phyloP scores from a whole-genome alignment of 2,329 filamentous ascomycete species.

The Mycosphaerella arachidis region DNA sequence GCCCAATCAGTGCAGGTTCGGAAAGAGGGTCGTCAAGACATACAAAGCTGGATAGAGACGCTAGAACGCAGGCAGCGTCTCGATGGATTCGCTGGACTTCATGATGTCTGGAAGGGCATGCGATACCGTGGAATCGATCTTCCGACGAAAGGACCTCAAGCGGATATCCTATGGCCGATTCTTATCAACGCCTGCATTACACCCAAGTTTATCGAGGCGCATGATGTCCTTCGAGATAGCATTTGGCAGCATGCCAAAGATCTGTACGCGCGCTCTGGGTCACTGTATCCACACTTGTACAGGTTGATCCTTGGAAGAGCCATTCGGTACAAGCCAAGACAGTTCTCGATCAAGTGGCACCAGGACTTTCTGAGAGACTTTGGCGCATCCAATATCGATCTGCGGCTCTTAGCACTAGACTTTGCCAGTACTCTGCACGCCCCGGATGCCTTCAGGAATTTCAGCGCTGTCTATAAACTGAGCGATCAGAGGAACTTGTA shows the following conservation, averaged over 20 bases:
- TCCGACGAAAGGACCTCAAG: constrained; percentile 37
- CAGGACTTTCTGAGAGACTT: constrained; percentile 32
- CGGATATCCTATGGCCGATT: constrained; percentile 43
- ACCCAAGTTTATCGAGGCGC: neutral
- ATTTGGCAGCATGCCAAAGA: constrained; percentile 40
- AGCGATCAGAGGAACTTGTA: constrained; percentile 39
- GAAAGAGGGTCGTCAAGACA: constrained; percentile 27
- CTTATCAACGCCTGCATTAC: constrained; percentile 39
- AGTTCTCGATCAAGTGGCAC: constrained; percentile 30
- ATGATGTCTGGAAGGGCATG: constrained; percentile 43
- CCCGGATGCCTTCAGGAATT: constrained; percentile 15
- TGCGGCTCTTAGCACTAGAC: constrained; percentile 21
- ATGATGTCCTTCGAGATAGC: constrained; percentile 30
- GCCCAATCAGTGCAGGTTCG: constrained; percentile 32
- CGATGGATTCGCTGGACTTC: constrained; percentile 39
- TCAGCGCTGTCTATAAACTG: constrained; percentile 37
- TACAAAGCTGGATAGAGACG: constrained; percentile 39
- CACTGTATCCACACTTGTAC: constrained; percentile 40
- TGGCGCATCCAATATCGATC: constrained; percentile 30
- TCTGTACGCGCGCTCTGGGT: constrained; percentile 37
- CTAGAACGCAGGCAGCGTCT: constrained; percentile 40
- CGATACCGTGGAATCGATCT: constrained; percentile 35
- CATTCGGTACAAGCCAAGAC: constrained; percentile 28
- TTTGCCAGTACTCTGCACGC: constrained; percentile 11
- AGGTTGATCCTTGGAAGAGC: constrained; percentile 40